Evolutionary conservation across 2,329 filamentous ascomycete genomes (phyloP).

Genomic region (Microcyclospora tardicrescens): DNA sequence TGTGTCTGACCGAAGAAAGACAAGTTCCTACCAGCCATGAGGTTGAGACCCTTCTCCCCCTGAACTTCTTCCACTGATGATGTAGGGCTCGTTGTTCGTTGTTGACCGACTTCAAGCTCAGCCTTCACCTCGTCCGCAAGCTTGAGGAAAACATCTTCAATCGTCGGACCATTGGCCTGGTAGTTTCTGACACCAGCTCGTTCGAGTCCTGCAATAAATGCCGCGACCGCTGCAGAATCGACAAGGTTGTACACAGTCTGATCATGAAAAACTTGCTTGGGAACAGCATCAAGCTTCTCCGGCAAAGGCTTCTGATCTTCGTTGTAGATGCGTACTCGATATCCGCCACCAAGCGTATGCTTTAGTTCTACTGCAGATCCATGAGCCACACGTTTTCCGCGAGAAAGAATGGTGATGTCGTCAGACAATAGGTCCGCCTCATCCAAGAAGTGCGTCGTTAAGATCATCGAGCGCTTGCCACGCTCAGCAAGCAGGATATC

Average conservation of each 20-base stretch:
- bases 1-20: conserved; percentile 56
- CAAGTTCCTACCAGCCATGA: conserved; percentile 58
- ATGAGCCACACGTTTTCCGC: conserved; percentile 66
- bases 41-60: conserved; percentile 20
- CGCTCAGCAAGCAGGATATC: conserved; percentile 80
- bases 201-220: conserved; percentile 59
- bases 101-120: conserved; percentile 27
- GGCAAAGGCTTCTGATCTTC: conserved; percentile 24
- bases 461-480: conserved; percentile 65
- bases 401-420: conserved; percentile 76
- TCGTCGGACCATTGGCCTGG: conserved; percentile 74
- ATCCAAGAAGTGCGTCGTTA: conserved; percentile 89
- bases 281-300: conserved; percentile 11
- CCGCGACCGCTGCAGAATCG: conserved; percentile 56
- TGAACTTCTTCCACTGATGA: conserved; percentile 10
- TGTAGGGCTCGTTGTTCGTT: conserved; percentile 7
- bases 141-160: conserved; percentile 84
- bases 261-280: conserved; percentile 47
- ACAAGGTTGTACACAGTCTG: conserved; percentile 60
- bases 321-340: conserved; percentile 63
- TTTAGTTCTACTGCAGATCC: conserved; percentile 82
- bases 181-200: conserved; percentile 57
- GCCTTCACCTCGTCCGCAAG: conserved; percentile 65
- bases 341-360: conserved; percentile 67
- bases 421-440: conserved; percentile 85